Evolutionary conservation across 1,284 basidiomycete species (phyloP).

Genomic region (Marasmius tenuissimus): DNA sequence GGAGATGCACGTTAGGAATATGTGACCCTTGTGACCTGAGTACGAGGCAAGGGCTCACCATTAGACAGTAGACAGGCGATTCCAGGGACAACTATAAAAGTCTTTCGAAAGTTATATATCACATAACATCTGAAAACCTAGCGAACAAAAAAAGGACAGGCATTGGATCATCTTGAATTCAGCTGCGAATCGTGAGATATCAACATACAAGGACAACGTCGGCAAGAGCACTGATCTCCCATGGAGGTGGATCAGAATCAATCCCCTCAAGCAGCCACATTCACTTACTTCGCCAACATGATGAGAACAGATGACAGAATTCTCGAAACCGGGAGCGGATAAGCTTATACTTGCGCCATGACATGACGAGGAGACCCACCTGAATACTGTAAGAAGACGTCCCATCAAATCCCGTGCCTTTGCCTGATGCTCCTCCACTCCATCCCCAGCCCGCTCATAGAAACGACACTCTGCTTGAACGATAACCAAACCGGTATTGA

Average conservation of each 20-base stretch:
- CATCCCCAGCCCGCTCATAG: not conserved
- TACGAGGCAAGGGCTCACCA: not conserved
- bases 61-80: not conserved
- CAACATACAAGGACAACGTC: not conserved
- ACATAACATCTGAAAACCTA: not conserved
- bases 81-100: not conserved
- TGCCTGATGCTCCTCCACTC: not conserved
- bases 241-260: no score
- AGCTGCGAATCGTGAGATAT: not conserved
- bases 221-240: not conserved
- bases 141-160: no score
- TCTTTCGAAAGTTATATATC: not conserved
- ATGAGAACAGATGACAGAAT: not conserved
- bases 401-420: not conserved
- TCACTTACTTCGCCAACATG: not conserved
- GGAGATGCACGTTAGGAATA: no score
- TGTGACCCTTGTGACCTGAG: no score
- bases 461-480: not conserved
- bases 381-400: not conserved
- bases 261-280: no score
- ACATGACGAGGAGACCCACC: not conserved
- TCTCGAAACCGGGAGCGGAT: not conserved
- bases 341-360: not conserved
- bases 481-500: not conserved
- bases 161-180: no score